Base-by-base conservation (phyloP, 2,329 filamentous ascomycete genomes). In the Xylaria sp. region DNA sequence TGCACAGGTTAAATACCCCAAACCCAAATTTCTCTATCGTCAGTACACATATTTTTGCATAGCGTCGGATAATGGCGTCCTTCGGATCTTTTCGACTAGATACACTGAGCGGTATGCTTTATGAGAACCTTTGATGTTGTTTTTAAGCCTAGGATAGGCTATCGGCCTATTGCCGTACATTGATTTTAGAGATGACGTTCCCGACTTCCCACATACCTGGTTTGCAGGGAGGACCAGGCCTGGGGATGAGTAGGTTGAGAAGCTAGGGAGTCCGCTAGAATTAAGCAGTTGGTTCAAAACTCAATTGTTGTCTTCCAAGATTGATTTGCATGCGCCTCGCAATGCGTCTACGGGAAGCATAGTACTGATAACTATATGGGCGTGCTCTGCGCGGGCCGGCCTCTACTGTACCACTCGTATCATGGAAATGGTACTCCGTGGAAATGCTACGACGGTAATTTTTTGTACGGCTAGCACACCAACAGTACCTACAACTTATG, bases 1-100 rank as follows among this genome's bases (percentile, higher is more conserved):
- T 13, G 28, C 15, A 12, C 43, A 28, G 32, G 59, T 30, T 23
- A 43, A 25, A 4, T 34, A 20, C 15, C 10, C 58, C 34, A 30
- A 9, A 12, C 18, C 23, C 46, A 36, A 23, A 10, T 18, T 57
- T 53, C 28, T 36, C 53, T 66, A 39, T 52, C 45, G 60, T 69
- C 61, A 25, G 36, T 70, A 72, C 69, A 75, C 39, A 68, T 46
- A 70, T 48, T 66, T n/a, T 75, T 77, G 77, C 77, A 78, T 78
- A 77, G 77, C 76, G 72, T 73, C 71, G 75, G 74, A 67, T 67
- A 57, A 55, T 67, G 76, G 76, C 75, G 76, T 78, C 73, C 53
- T 52, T 55, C 28, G 73, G 71, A 70, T 72, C 65, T 74, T 41
- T 72, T 57, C 52, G 46, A 65, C 62, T 66, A 67, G 66, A 61